Conservation (phyloP, 2,329 filamentous ascomycete genomes). For the Thelonectria olida region DNA sequence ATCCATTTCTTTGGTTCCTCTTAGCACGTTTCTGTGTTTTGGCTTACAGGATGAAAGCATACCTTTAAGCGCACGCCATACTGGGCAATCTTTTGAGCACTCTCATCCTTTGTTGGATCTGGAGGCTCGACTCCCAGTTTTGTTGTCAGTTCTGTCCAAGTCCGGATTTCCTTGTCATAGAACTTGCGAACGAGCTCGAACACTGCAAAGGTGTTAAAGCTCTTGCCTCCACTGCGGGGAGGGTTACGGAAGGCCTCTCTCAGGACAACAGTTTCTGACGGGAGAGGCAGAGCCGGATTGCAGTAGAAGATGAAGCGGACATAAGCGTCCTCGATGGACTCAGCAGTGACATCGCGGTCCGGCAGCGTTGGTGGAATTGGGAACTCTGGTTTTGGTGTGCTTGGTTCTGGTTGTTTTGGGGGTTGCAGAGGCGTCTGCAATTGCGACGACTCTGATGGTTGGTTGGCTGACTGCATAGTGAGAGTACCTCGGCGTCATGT, state of each 20-base stretch:
- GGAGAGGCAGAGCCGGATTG: conserved; percentile 78
- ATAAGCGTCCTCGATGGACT: conserved; percentile 83
- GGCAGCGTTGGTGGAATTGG: conserved; percentile 60
- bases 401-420: conserved; percentile 20
- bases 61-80: conserved; percentile 94
- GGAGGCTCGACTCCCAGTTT: conserved; percentile 90
- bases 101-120: conserved; percentile 83
- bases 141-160: conserved; percentile 88
- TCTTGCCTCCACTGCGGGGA: conserved; percentile 88
- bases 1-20: conserved; percentile 82
- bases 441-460: conserved; percentile 20
- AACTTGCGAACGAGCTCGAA: conserved; percentile 83
- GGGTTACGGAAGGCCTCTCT: conserved; percentile 80
- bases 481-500: conserved; percentile 32
- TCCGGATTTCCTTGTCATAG: conserved; percentile 86
- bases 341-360: conserved; percentile 71
- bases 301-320: conserved; percentile 88
- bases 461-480: conserved; percentile 33
- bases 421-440: conserved; percentile 19
- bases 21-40: conserved; percentile 13
- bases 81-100: conserved; percentile 92
- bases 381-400: conserved; percentile 23
- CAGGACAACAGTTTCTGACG: conserved; percentile 75
- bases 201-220: conserved; percentile 79
- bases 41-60: conserved; percentile 11